Conservation (phyloP, 805 yeast genomes). For the Jamesozyma spencerorum region DNA sequence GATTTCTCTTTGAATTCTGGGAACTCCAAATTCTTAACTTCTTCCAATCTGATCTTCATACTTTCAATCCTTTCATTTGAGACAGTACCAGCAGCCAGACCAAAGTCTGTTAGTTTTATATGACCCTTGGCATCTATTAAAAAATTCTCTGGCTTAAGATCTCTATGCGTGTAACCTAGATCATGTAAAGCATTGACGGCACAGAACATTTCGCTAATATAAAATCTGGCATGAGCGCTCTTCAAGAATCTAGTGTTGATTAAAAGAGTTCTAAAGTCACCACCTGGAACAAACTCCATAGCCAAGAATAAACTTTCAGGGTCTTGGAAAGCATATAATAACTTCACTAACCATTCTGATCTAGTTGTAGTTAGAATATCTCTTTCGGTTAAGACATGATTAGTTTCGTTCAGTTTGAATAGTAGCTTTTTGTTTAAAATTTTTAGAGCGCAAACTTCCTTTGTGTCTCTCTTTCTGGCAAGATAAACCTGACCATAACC, state of each 20-base stretch:
- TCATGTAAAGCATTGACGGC: slow-evolving; percentile 90
- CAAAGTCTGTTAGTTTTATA: slow-evolving; percentile 78
- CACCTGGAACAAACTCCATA: slow-evolving; percentile 99
- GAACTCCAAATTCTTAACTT: slow-evolving; percentile 67
- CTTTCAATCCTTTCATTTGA: slow-evolving; percentile 88
- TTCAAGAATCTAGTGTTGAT: slow-evolving; percentile 88
- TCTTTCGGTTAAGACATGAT: slow-evolving; percentile 91
- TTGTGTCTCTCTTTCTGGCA: slow-evolving; percentile 88
- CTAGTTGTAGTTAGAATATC: slow-evolving; percentile 94
- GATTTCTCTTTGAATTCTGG: slow-evolving; percentile 58
- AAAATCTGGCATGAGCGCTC: slow-evolving; percentile 93
- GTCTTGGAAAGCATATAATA: slow-evolving; percentile 93
- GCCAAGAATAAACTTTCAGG: slow-evolving; percentile 82
- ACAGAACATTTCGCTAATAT: slow-evolving; percentile 91
- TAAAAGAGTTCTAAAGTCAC: slow-evolving; percentile 89
- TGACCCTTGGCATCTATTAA: slow-evolving; percentile 70
- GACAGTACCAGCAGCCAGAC: slow-evolving; percentile 93
- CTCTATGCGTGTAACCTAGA: slow-evolving; percentile 93
- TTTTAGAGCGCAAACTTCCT: slow-evolving; percentile 91
- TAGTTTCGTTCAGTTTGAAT: slow-evolving; percentile 85
- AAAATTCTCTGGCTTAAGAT: slow-evolving; percentile 90
- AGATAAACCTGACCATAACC: slow-evolving; percentile 98
- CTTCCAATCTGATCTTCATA: slow-evolving; percentile 62
- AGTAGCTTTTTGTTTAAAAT: slow-evolving; percentile 79
- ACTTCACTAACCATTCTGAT: slow-evolving; percentile 90